phyloP scores from a whole-genome alignment of 2,329 filamentous ascomycete species.

The Fragosphaeria purpurea region DNA sequence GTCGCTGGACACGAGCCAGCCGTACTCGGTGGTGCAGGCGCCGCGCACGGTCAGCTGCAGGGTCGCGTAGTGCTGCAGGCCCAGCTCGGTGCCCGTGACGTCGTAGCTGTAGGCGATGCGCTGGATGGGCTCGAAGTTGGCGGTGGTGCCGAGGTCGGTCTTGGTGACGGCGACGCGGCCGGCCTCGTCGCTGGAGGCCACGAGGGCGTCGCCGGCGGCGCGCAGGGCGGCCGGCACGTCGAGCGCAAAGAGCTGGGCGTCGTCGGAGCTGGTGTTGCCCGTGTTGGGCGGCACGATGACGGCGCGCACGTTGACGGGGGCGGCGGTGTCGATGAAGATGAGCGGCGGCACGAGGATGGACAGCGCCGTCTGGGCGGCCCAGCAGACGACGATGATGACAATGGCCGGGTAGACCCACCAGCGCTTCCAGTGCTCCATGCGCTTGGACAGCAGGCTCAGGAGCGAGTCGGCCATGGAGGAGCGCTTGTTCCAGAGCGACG shows the following conservation, averaged over 20 bases:
- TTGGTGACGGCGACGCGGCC: slow-evolving; percentile 5
- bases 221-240: slow-evolving; percentile 62
- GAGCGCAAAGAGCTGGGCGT: slow-evolving; percentile 10
- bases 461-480: slow-evolving; percentile 11
- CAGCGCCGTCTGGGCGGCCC: slow-evolving; percentile 8
- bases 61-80: slow-evolving; percentile 16
- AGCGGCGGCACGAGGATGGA: slow-evolving; percentile 8
- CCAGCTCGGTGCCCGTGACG: slow-evolving; percentile 18
- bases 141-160: slow-evolving; percentile 11
- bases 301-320: slow-evolving; percentile 9
- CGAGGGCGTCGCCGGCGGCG: slow-evolving; percentile 70
- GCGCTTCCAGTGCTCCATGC: slow-evolving; percentile 6
- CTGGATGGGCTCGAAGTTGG: slow-evolving; percentile 11
- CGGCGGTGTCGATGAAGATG: slow-evolving; percentile 10
- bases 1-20: slow-evolving; percentile 14
- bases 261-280: slow-evolving; percentile 6
- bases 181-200: slow-evolving; percentile 50
- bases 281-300: slow-evolving; percentile 10
- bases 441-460: slow-evolving; percentile 5
- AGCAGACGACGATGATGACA: slow-evolving; percentile 8
- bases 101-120: slow-evolving; percentile 18
- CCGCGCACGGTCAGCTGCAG: slow-evolving; percentile 17
- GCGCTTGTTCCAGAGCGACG: slow-evolving; percentile 11
- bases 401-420: slow-evolving; percentile 13
- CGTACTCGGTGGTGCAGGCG: slow-evolving; percentile 20